A percentile compares a stretch with the other conserved stretches of the same genome.
These are phyloP conservation scores for Gnomoniopsis sp. DNA, from an alignment of 2,329 filamentous ascomycete species.

Conservation along the genomic window DNA sequence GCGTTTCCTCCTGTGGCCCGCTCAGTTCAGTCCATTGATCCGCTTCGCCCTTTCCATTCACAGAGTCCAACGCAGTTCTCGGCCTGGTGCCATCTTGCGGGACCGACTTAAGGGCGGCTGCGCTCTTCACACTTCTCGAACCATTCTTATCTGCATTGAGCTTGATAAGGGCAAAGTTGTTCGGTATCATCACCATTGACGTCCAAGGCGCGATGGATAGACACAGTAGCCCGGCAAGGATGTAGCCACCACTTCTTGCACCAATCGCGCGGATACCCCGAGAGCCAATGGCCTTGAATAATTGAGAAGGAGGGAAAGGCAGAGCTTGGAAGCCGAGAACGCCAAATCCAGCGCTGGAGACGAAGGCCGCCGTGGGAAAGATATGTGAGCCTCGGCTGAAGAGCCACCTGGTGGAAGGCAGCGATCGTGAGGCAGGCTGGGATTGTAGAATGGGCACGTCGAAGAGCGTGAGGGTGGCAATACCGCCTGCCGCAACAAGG, in stretches of 20 bases:
- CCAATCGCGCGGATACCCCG: background rate
- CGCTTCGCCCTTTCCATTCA: background rate
- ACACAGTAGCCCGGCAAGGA: slow-evolving; percentile 5
- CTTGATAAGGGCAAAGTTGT: slow-evolving; percentile 13
- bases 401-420: slow-evolving; percentile 32
- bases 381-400: slow-evolving; percentile 34
- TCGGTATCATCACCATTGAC: slow-evolving; percentile 2
- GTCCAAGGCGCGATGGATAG: slow-evolving; percentile 10
- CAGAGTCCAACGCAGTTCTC: background rate
- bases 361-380: slow-evolving; percentile 27
- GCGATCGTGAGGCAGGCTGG: slow-evolving; percentile 33
- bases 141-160: slow-evolving; percentile 4
- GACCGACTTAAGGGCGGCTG: background rate
- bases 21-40: slow-evolving; percentile 4
- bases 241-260: background rate
- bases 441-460: slow-evolving; percentile 28
- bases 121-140: background rate
- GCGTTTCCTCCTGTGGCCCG: slow-evolving; percentile 8
- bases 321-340: slow-evolving; percentile 23
- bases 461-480: slow-evolving; percentile 31
- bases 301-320: background rate
- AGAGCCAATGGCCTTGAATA: background rate
- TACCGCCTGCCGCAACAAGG: slow-evolving; percentile 30
- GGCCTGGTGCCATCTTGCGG: background rate
- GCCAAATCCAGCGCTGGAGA: slow-evolving; percentile 27